Evolutionary conservation across 1,284 basidiomycete species (phyloP), one percentile per base, ranked within the genome.

Genomic region (Puccinia coronata): DNA sequence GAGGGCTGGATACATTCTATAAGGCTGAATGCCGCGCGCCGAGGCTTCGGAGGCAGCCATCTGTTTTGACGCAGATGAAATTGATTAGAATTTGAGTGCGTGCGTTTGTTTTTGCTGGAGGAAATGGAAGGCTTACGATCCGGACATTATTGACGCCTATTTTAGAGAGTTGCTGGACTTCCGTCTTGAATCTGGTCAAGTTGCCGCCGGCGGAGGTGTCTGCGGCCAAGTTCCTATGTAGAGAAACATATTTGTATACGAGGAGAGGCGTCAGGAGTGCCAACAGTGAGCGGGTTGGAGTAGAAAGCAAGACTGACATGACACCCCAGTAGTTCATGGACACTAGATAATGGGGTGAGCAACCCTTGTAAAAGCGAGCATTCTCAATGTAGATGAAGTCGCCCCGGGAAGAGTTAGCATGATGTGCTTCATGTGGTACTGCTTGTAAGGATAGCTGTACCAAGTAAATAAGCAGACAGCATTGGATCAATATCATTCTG

Each of bases 151-250:
- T 84, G 69, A 84, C 81, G 31, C 83, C 83, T 18, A 72, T 81
- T 2, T 81, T 82, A 0, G 79, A 73, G 69, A 84, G 80, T 77
- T 84, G 83, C 61, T 84, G 82, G 23, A 84, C 80, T 74, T 84
- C 83, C 6, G 25, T 77, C 71, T 82, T 61, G 77, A 84, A 83
- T 23, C 84, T 80, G 23, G 59, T 11, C 41, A 82, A 41, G 25
- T 78, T 65, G 1, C 84, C 84, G 12, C 83, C 84, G 1, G 80
- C 81, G 18, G 81, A 73, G 4, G 65, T 36, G 41, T 82, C 81
- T 8, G 84, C 83, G 9, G 83, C 83, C 41, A 84, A 82, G 77
- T 84, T 84, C 83, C 83, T 84, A 69, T 80, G 63, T 82, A 82
- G 82, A 65, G 80, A 31, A 81, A 75, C 83, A 82, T n/a, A n/a